Evolutionary conservation across 345 rosid genomes (phyloP), one percentile per base, ranked within the genome.

Genomic region (Citropsis articulata): DNA sequence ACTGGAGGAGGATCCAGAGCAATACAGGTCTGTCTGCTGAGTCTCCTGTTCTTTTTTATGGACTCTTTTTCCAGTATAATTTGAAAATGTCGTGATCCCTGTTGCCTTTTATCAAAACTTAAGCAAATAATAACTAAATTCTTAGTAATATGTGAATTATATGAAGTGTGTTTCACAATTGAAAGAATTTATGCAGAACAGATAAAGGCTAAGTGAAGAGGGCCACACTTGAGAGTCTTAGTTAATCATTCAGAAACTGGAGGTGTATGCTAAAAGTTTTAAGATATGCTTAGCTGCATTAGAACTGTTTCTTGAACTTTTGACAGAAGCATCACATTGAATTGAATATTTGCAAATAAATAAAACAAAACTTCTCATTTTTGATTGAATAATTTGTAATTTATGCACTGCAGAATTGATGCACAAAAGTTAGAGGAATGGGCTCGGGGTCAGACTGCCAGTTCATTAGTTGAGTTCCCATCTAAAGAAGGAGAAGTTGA

Each of bases 381-480:
- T 67, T 2, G 63, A 71, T 80, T 33, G 50, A 70, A 10, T 61
- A 16, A 33, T 18, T n/a, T 68, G 70, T 74, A 31, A 73, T 40
- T 59, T 64, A 13, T 72, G 84, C 59, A 35, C 8, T 42, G 14
- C 85, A 96, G 98, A 85, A 80, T 2, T 45, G 98, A 96, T 89
- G 97, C 99, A 19, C 89, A 84, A 77, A 94, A 89, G 86, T 73
- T 96, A 85, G 99, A 96, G 90, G 98, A 92, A 77, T 96, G 98
- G 98, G 99, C 95, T 25, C 80, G 84, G 69, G 69, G 85, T 76
- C 99, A 96, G 74, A 89, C 84, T 75, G 76, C 94, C 57, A 86
- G 81, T 72, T 91, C 98, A 24, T 84, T 96, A 9, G 80, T 91
- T 81, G 97, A 89, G 72, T 96, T 94, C 79, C 75, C 91, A 45